These are phyloP conservation scores for Saturnispora serradocipensis DNA, from an alignment of 805 yeast genomes.

Conservation along the genomic window DNA sequence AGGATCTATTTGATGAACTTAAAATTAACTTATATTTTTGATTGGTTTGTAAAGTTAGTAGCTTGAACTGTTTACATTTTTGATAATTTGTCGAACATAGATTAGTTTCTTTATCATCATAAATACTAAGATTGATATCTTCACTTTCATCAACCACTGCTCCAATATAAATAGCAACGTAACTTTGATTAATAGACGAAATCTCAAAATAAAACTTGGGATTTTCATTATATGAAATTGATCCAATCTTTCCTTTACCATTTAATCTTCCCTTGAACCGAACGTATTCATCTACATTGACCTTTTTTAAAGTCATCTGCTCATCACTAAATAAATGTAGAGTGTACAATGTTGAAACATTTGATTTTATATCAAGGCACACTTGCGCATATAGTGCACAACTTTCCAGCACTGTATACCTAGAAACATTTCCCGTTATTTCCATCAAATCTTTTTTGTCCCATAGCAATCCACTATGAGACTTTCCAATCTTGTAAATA, in stretches of 20 bases:
- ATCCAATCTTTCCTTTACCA: background rate
- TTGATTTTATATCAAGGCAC: background rate
- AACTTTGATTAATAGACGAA: background rate
- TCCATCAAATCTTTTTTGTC: background rate
- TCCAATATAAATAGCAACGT: background rate
- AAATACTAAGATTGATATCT: background rate
- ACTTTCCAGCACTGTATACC: background rate
- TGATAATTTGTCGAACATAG: background rate
- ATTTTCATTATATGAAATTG: background rate
- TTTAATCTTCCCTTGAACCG: background rate
- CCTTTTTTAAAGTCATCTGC: background rate
- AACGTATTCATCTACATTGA: background rate
- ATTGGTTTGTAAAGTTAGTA: background rate
- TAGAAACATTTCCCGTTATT: background rate
- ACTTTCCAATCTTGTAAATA: background rate
- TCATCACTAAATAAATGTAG: background rate
- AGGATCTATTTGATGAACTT: background rate
- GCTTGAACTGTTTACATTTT: background rate
- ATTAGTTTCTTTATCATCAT: background rate
- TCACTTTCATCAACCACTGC: background rate
- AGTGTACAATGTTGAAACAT: background rate
- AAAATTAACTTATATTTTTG: background rate
- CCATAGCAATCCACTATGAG: conserved; percentile 2
- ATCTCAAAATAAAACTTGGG: background rate
- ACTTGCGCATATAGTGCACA: background rate